Conservation (phyloP, 2,329 filamentous ascomycete genomes). For the Xylariaceae sp. region DNA sequence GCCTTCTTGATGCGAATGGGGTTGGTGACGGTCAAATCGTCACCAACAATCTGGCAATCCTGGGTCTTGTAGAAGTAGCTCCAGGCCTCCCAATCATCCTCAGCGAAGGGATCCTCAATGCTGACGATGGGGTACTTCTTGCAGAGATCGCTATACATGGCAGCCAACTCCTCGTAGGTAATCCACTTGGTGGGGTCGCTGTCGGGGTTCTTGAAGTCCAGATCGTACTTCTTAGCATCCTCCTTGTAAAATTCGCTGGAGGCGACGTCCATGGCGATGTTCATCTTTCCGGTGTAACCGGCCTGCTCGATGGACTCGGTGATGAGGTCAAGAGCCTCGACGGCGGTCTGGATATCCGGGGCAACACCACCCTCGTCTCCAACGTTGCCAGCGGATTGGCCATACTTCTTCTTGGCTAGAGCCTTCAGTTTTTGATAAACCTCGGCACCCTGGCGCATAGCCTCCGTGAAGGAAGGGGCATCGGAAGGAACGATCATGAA, state of each 20-base stretch:
- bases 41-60: slow-evolving; percentile 96
- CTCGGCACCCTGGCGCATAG: slow-evolving; percentile 91
- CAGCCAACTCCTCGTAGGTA: slow-evolving; percentile 95
- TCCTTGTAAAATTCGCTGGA: slow-evolving; percentile 99
- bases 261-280: slow-evolving; percentile 98
- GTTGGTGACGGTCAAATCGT: slow-evolving; percentile 99
- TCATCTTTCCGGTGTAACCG: slow-evolving; percentile 92
- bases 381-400: slow-evolving; percentile 97
- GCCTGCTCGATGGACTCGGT: slow-evolving; percentile 89
- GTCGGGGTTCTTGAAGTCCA: slow-evolving; percentile 99
- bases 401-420: slow-evolving; percentile 99
- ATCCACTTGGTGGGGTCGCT: slow-evolving; percentile 96
- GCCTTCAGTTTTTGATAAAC: slow-evolving; percentile 98
- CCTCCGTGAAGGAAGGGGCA: slow-evolving; percentile 90
- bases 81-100: slow-evolving; percentile 99
- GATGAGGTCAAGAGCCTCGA: slow-evolving; percentile 97
- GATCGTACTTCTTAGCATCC: slow-evolving; percentile 97
- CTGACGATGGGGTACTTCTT: slow-evolving; percentile 98
- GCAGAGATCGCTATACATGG: slow-evolving; percentile 80
- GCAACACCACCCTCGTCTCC: slow-evolving; percentile 99
- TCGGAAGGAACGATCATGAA: slow-evolving; percentile 90
- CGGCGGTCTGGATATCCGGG: slow-evolving; percentile 94
- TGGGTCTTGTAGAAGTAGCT: slow-evolving; percentile 99
- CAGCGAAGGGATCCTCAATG: slow-evolving; percentile 98
- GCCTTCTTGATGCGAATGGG: slow-evolving; percentile 99